Evolutionary conservation across 2,329 filamentous ascomycete species (phyloP).

Genomic region (Scorias spongiosa): DNA sequence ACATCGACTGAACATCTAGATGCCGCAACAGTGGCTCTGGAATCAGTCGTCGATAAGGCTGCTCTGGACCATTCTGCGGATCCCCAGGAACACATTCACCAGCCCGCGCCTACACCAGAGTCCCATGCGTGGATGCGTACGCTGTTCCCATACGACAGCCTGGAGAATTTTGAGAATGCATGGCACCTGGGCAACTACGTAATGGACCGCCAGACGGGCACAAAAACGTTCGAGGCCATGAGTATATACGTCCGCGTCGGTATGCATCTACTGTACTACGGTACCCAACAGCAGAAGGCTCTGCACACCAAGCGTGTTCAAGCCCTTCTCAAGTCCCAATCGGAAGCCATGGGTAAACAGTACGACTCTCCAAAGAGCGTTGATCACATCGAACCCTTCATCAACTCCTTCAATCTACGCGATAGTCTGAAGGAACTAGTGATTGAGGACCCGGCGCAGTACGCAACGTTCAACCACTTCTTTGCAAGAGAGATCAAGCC

Average conservation of each 20-base stretch:
- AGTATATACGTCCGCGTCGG: constrained; percentile 27
- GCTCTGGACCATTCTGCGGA: constrained; percentile 7
- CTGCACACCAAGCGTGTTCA: constrained; percentile 22
- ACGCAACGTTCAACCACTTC: constrained; percentile 29
- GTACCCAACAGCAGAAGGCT: constrained; percentile 22
- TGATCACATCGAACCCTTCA: constrained; percentile 26
- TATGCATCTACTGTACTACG: constrained; percentile 31
- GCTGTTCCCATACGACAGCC: constrained; percentile 10
- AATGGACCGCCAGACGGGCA: constrained; percentile 25
- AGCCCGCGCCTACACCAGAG: constrained; percentile 5
- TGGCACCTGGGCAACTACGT: constrained; percentile 31
- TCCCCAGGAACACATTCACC: constrained; percentile 14
- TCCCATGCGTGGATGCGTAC: constrained; percentile 10
- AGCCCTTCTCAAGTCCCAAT: constrained; percentile 22
- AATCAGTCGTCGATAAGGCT: constrained; percentile 12
- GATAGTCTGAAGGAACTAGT: constrained; percentile 19
- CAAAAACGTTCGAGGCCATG: constrained; percentile 28
- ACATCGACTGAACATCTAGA: constrained; percentile 10
- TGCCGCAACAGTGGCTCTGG: constrained; percentile 10
- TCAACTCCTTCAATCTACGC: constrained; percentile 23
- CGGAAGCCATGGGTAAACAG: constrained; percentile 25
- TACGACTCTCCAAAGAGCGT: constrained; percentile 24
- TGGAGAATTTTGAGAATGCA: constrained; percentile 20
- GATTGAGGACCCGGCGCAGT: constrained; percentile 23
- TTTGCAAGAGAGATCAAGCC: constrained; percentile 25